Evolutionary conservation across 257 asterid genomes (phyloP).

Genomic region (Penstemon newberryi): DNA sequence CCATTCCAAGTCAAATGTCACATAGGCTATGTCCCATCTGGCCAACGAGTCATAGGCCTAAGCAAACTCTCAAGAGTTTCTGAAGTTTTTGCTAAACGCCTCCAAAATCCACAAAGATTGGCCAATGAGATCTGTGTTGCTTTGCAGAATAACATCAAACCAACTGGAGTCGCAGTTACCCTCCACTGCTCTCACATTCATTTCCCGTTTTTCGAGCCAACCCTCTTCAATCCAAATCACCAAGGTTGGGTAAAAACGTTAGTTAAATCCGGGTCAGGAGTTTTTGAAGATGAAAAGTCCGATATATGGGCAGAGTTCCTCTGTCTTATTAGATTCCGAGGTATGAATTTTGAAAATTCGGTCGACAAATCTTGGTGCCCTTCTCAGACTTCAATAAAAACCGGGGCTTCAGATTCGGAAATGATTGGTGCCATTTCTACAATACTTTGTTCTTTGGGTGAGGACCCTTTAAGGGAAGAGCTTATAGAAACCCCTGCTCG

Average conservation of each 20-base stretch:
- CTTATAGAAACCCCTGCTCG: slow-evolving; percentile 76
- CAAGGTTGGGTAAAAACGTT: slow-evolving; percentile 52
- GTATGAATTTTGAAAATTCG: slow-evolving; percentile 30
- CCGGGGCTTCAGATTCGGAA: slow-evolving; percentile 38
- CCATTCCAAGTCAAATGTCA: slow-evolving; percentile 95
- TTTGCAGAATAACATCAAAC: slow-evolving; percentile 69
- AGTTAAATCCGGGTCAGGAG: slow-evolving; percentile 77
- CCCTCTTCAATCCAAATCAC: slow-evolving; percentile 50
- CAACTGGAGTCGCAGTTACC: slow-evolving; percentile 83
- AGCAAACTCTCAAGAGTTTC: slow-evolving; percentile 96
- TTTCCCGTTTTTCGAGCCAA: slow-evolving; percentile 53
- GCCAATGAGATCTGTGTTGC: slow-evolving; percentile 74
- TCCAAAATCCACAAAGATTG: slow-evolving; percentile 84
- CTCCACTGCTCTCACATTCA: slow-evolving; percentile 80
- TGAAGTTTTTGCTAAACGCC: slow-evolving; percentile 80
- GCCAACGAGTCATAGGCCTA: slow-evolving; percentile 78
- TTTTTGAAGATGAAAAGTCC: slow-evolving; percentile 52
- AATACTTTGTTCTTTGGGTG: slow-evolving; percentile 68
- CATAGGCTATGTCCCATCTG: slow-evolving; percentile 84
- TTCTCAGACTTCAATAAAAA: slow-evolving; percentile 34
- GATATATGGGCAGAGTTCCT: slow-evolving; percentile 73
- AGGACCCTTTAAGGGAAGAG: slow-evolving; percentile 76
- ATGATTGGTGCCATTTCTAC: slow-evolving; percentile 63
- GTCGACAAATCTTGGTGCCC: slow-evolving; percentile 72
- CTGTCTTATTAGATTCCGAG: slow-evolving; percentile 67